Percentiles rank a stretch among this genome's conserved stretches.
Evolutionary conservation across 2,329 filamentous ascomycete species (phyloP).

Genomic region (Teratosphaeria viscida): DNA sequence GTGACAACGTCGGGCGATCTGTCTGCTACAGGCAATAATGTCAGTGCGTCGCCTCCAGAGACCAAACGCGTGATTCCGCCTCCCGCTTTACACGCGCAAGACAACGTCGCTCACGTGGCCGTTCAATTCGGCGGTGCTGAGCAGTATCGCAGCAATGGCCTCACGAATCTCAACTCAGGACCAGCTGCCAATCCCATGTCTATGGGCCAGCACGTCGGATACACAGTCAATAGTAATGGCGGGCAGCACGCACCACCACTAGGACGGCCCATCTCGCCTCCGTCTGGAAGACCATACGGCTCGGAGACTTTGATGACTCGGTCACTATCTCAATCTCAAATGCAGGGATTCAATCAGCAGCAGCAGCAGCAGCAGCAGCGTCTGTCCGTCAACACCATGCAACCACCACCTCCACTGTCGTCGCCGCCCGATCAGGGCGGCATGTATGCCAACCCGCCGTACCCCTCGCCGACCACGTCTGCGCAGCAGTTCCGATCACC

Average conservation of each 20-base stretch:
- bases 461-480: conserved; percentile 9
- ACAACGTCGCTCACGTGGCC: not conserved
- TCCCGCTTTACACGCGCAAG: not conserved
- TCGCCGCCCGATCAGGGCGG: conserved; percentile 9
- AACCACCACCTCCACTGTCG: conserved; percentile 14
- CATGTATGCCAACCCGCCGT: conserved; percentile 14
- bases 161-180: not conserved
- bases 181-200: not conserved
- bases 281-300: conserved; percentile 12
- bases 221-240: not conserved
- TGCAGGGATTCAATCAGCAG: conserved; percentile 8
- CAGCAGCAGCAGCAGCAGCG: conserved; percentile 6
- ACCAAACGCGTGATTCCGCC: not conserved
- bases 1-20: not conserved
- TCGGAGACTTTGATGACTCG: conserved; percentile 11
- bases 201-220: not conserved
- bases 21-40: not conserved
- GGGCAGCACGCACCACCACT: not conserved
- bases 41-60: not conserved
- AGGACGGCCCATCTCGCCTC: conserved; percentile 4
- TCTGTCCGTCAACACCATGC: conserved; percentile 16
- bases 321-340: conserved; percentile 6
- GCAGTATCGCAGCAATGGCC: conserved; percentile 1
- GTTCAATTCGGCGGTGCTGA: conserved; percentile 5
- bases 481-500: conserved; percentile 14